These are phyloP conservation scores for Tylopilus sp. DNA, from an alignment of 1,284 basidiomycete species.

Conservation along the genomic window DNA sequence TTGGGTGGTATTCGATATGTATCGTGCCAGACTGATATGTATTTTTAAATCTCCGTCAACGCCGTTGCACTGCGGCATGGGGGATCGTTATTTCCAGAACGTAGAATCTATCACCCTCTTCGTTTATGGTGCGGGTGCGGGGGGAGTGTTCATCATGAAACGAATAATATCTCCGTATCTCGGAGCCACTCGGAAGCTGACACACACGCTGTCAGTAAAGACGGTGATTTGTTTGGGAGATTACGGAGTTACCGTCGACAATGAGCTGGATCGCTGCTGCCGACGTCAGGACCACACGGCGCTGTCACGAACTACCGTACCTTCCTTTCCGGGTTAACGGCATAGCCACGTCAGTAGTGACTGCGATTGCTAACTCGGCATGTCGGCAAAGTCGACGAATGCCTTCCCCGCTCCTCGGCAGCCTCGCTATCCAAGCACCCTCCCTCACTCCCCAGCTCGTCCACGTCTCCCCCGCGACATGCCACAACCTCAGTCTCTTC, in stretches of 20 bases:
- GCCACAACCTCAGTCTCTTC: constrained; percentile 77
- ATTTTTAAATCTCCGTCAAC: constrained; percentile 25
- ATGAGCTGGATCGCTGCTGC: constrained; percentile 27
- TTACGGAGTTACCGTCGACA: constrained; percentile 14
- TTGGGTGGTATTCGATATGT: constrained; percentile 24
- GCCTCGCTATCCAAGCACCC: constrained; percentile 65
- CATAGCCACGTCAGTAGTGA: constrained; percentile 23
- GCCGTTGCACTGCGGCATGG: constrained; percentile 11
- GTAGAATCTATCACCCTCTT: constrained; percentile 17
- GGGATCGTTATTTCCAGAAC: constrained; percentile 12
- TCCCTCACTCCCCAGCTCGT: constrained; percentile 55
- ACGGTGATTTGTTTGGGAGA: constrained; percentile 9
- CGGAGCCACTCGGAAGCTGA: constrained; percentile 17
- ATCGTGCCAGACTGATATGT: constrained; percentile 24
- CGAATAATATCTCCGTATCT: constrained; percentile 22
- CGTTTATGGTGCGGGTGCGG: no score
- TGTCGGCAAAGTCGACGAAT: constrained; percentile 35
- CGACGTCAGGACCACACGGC: constrained; percentile 25
- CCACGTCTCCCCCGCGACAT: constrained; percentile 66
- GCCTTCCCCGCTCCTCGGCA: constrained; percentile 57
- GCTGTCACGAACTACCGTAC: constrained; percentile 33
- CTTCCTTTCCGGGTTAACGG: constrained; percentile 26
- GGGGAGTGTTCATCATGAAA: constrained; percentile 20
- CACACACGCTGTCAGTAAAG: constrained; percentile 27
- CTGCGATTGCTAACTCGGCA: constrained; percentile 28